phyloP scores from a whole-genome alignment of 176 grass and related monocot genomes.

The Carex cristatella region DNA sequence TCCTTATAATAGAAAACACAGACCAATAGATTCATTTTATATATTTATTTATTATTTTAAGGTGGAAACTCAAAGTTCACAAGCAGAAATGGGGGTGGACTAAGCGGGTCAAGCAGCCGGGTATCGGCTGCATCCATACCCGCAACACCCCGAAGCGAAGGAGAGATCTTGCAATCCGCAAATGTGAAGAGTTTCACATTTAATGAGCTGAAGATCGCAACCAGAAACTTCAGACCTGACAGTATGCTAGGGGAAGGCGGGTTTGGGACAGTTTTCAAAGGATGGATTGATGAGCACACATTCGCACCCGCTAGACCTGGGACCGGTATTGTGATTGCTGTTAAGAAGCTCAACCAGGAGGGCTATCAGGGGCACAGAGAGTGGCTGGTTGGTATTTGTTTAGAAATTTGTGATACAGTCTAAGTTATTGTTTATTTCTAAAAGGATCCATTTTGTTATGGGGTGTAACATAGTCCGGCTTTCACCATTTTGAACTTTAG shows the following conservation, averaged over 20 bases:
- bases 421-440: not conserved
- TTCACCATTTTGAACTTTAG: not conserved
- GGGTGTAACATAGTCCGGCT: not conserved
- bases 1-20: not conserved
- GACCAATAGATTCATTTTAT: not conserved
- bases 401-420: not conserved
- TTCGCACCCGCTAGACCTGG: slow-evolving; percentile 46
- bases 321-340: slow-evolving; percentile 72
- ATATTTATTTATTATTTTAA: not conserved
- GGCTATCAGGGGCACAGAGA: slow-evolving; percentile 78
- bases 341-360: slow-evolving; percentile 90
- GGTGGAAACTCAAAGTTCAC: slow-evolving; percentile 5
- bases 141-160: slow-evolving; percentile 46
- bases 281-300: slow-evolving; percentile 72
- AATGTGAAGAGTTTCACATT: slow-evolving; percentile 69
- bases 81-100: slow-evolving; percentile 23
- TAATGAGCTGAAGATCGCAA: slow-evolving; percentile 49
- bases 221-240: slow-evolving; percentile 68
- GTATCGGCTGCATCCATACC: slow-evolving; percentile 40
- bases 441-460: not conserved
- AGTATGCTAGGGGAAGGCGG: slow-evolving; percentile 80
- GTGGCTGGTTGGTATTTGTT: slow-evolving; percentile 54
- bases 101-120: slow-evolving; percentile 43
- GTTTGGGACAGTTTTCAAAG: slow-evolving; percentile 78
- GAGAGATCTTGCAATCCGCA: slow-evolving; percentile 44